Conservation (phyloP, 129 eudicot species). For the Calendula officinalis region DNA sequence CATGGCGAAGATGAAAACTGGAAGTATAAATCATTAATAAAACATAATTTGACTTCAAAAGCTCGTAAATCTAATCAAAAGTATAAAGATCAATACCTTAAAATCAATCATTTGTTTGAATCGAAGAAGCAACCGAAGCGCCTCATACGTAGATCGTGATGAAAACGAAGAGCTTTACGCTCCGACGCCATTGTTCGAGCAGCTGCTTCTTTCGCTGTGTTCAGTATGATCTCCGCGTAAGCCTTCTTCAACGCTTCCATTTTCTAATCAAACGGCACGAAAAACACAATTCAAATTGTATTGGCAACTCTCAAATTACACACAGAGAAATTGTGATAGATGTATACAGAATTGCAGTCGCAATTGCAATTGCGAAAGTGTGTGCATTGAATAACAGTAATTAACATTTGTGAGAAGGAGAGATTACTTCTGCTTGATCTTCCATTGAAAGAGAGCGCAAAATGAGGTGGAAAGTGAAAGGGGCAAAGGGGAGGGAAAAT, state of each 20-base stretch:
- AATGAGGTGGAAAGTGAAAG: conserved; percentile 21
- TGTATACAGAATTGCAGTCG: too few relatives aligned
- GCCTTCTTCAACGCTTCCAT: conserved; percentile 64
- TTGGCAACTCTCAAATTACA: neutral
- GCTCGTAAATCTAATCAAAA: conserved; percentile 3
- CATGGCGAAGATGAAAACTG: neutral
- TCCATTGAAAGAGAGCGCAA: conserved; percentile 30
- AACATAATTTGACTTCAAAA: conserved; percentile 1
- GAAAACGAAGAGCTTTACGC: conserved; percentile 45
- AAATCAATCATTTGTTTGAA: conserved; percentile 55
- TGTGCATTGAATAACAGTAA: neutral
- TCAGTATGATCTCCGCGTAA: conserved; percentile 77
- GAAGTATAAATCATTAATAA: conserved; percentile 10
- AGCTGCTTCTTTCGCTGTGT: conserved; percentile 76
- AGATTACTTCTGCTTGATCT: conserved; percentile 37
- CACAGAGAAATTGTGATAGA: too few relatives aligned
- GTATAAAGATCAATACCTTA: conserved; percentile 39
- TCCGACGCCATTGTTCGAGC: conserved; percentile 66
- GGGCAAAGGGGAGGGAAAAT: conserved; percentile 37
- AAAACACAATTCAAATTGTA: neutral
- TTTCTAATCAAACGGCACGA: conserved; percentile 30
- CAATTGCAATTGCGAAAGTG: too few relatives aligned
- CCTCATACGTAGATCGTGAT: conserved; percentile 45
- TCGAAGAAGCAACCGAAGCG: conserved; percentile 46
- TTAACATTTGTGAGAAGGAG: conserved; percentile 7